phyloP scores from a whole-genome alignment of 352 stramenopile genomes.

The Phytophthora brassicae region DNA sequence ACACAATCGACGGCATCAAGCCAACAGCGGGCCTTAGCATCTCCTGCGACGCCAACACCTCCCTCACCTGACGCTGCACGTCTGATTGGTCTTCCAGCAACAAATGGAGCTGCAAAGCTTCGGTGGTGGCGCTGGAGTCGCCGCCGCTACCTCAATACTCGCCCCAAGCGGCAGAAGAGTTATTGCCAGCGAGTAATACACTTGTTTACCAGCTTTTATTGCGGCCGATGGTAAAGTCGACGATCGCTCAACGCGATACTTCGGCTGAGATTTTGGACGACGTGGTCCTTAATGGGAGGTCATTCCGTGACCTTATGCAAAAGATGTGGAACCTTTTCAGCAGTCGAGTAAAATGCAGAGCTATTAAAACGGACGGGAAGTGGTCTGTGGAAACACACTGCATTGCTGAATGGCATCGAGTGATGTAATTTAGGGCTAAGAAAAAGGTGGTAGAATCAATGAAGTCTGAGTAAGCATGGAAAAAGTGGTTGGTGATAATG shows the following conservation, averaged over 20 bases:
- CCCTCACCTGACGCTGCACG: neutral
- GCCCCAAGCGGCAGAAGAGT: neutral
- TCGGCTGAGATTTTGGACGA: neutral
- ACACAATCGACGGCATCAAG: neutral
- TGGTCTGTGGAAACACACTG: neutral
- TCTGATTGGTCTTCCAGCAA: neutral
- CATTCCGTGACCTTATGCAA: neutral
- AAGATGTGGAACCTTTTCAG: neutral
- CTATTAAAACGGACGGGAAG: neutral
- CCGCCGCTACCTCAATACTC: neutral
- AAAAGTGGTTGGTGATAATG: conserved; percentile 5
- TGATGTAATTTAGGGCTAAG: neutral
- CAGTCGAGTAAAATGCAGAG: neutral
- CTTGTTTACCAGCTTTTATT: neutral
- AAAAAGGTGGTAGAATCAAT: neutral
- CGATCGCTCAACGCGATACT: neutral
- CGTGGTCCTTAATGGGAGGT: neutral
- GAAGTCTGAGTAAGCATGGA: neutral
- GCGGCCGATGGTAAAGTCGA: neutral
- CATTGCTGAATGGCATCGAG: neutral
- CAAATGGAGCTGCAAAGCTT: neutral
- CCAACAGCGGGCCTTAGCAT: neutral
- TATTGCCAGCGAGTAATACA: neutral
- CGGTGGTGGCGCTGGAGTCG: neutral
- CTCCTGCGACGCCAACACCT: neutral